phyloP scores from a whole-genome alignment of 495 filamentous ascomycete genomes.

The Penicillium tannophilum region DNA sequence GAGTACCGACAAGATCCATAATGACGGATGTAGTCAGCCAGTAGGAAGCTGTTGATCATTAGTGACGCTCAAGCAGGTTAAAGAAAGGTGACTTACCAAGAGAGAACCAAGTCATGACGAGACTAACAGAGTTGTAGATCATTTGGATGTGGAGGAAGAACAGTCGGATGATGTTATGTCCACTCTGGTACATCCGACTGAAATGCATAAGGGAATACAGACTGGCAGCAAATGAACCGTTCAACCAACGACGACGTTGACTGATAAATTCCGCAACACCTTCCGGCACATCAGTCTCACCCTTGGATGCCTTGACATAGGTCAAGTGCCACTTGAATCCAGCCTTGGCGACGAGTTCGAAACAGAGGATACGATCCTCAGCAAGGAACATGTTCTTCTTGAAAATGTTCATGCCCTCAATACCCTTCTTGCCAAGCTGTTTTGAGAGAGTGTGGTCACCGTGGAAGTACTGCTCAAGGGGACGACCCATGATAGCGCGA shows the following conservation, averaged over 20 bases:
- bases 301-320: constrained; percentile 97
- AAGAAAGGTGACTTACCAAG: constrained; percentile 59
- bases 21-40: constrained; percentile 95
- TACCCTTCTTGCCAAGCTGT: constrained; percentile 93
- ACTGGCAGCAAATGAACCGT: constrained; percentile 96
- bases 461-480: constrained; percentile 98
- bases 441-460: constrained; percentile 97
- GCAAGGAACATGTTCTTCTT: constrained; percentile 99
- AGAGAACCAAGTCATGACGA: constrained; percentile 93
- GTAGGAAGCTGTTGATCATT: constrained; percentile 63
- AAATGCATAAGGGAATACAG: constrained; percentile 99
- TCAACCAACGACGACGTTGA: constrained; percentile 95
- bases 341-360: constrained; percentile 96
- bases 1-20: constrained; percentile 89
- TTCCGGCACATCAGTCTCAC: constrained; percentile 97
- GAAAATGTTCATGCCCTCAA: constrained; percentile 99
- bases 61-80: not conserved
- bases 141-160: constrained; percentile 96
- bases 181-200: constrained; percentile 93
- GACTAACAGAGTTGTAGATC: constrained; percentile 85
- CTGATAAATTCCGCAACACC: constrained; percentile 95
- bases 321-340: constrained; percentile 98
- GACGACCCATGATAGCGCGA: constrained; percentile 95
- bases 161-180: constrained; percentile 93
- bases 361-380: constrained; percentile 98